A percentile compares a stretch with the other conserved stretches of the same genome.
Conservation (phyloP, 768 basidiomycete genomes). For the Lactarius akahatsu region DNA sequence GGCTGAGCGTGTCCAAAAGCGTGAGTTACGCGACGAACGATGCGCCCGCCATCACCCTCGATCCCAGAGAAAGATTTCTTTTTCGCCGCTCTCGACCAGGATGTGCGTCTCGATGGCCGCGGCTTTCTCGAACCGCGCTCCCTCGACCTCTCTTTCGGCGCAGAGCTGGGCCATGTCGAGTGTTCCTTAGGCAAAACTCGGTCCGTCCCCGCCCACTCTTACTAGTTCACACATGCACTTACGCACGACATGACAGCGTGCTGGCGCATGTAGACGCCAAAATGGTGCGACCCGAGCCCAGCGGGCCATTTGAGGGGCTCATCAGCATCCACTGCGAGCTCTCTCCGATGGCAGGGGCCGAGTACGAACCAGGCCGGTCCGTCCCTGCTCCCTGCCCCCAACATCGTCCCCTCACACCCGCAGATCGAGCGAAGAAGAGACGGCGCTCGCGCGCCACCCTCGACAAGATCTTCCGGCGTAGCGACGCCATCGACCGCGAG, state of each 20-base stretch:
- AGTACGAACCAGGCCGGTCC: constrained; percentile 92
- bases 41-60: constrained; percentile 78
- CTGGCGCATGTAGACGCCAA: constrained; percentile 83
- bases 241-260: too few species aligned
- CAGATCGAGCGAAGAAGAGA: constrained; percentile 84
- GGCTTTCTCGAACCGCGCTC: constrained; percentile 63
- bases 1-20: neutral
- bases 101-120: constrained; percentile 80
- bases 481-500: constrained; percentile 93
- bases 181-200: constrained; percentile 84
- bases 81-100: constrained; percentile 72
- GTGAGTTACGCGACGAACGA: constrained; percentile 7
- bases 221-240: constrained; percentile 4
- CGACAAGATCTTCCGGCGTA: constrained; percentile 87
- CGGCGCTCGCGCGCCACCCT: constrained; percentile 86
- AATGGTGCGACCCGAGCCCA: constrained; percentile 88
- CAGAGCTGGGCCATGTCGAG: constrained; percentile 86
- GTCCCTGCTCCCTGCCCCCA: constrained; percentile 44
- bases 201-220: constrained; percentile 44
- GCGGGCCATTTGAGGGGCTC: constrained; percentile 87
- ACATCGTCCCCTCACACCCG: constrained; percentile 12
- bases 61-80: constrained; percentile 88
- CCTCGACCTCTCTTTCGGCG: constrained; percentile 70
- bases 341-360: constrained; percentile 93
- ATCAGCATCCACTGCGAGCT: constrained; percentile 91